Evolutionary conservation across 345 rosid genomes (phyloP), one percentile per base, ranked within the genome.

Genomic region (Chamaenerion angustifolium): DNA sequence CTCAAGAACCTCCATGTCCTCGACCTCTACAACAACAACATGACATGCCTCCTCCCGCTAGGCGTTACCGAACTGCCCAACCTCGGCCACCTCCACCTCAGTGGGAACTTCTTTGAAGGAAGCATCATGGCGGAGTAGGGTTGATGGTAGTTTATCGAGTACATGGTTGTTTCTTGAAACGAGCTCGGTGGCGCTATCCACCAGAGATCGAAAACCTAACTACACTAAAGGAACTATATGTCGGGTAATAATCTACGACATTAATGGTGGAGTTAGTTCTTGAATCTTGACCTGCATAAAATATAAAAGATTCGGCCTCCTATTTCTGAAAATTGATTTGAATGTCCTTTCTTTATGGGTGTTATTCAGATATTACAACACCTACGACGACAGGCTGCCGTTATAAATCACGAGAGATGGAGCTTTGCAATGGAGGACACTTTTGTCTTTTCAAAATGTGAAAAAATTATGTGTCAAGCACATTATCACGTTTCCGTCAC

Each of bases 71-170:
- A 51, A 11, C 60, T 79, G 49, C 42, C 56, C 46, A 69, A 65
- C 23, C 72, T 79, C 45, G 69, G 48, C 61, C 56, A 68, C 62
- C 54, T 82, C 68, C 80, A 77, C 65, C 76, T 82, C 31, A 83
- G 81, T 18, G 90, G 90, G 55, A 82, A 82, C 40, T 82, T 59
- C 68, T 77, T 82, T 61, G 12, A 57, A 4, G 90, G 86, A 4
- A 48, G 49, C 15, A 69, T 82, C 40, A 86, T 86, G 4, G 42
- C 46, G 7, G 65, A 67, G 37, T 79, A 68, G 16, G 86, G 86
- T 45, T 23, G 46, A 11, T 44, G 76, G 14, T 40, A 16, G 12
- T 63, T 56, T 18, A 58, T 82, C 51, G 63, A 64, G 68, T 74
- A 74, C 58, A 73, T 82, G 51, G 73, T 77, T 8, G 64, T 79